phyloP scores from a whole-genome alignment of 192 early-diverging fungal genomes.

The Gigaspora rosea region DNA sequence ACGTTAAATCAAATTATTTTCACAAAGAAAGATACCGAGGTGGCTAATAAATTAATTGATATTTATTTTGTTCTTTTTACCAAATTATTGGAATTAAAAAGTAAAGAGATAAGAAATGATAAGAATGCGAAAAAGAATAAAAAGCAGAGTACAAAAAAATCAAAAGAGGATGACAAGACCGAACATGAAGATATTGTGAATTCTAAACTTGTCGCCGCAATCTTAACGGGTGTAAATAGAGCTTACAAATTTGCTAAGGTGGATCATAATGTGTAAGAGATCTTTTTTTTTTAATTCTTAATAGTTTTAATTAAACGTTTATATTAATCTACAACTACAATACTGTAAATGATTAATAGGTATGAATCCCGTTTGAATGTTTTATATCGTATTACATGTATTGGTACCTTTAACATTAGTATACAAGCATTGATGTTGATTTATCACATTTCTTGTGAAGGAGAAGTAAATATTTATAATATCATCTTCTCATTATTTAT shows the following conservation, averaged over 20 bases:
- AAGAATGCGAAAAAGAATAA: conserved; percentile 33
- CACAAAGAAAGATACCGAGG: conserved; percentile 66
- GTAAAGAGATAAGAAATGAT: conserved; percentile 43
- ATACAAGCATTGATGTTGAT: conserved; percentile 93
- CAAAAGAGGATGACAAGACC: conserved; percentile 45
- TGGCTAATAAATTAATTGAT: conserved; percentile 84
- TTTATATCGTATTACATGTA: conserved; percentile 90
- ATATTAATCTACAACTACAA: background rate
- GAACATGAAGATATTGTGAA: conserved; percentile 63
- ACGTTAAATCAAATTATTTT: conserved; percentile 92
- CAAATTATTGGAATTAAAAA: conserved; percentile 62
- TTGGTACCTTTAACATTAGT: conserved; percentile 87
- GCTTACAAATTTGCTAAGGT: conserved; percentile 89
- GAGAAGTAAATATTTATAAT: conserved; percentile 30
- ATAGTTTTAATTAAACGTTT: background rate
- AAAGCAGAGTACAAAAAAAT: conserved; percentile 39
- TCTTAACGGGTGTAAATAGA: conserved; percentile 94
- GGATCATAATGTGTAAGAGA: conserved; percentile 63
- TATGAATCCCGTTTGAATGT: conserved; percentile 83
- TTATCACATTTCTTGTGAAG: conserved; percentile 65
- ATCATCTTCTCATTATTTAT: background rate
- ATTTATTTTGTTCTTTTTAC: conserved; percentile 93
- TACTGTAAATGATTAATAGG: conserved; percentile 31
- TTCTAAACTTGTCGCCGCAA: conserved; percentile 85
- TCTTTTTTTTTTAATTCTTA: background rate